Percentiles rank a stretch among this genome's conserved stretches.
Evolutionary conservation across 495 filamentous ascomycete species (phyloP).

Genomic region (Stereocaulon alpinum): DNA sequence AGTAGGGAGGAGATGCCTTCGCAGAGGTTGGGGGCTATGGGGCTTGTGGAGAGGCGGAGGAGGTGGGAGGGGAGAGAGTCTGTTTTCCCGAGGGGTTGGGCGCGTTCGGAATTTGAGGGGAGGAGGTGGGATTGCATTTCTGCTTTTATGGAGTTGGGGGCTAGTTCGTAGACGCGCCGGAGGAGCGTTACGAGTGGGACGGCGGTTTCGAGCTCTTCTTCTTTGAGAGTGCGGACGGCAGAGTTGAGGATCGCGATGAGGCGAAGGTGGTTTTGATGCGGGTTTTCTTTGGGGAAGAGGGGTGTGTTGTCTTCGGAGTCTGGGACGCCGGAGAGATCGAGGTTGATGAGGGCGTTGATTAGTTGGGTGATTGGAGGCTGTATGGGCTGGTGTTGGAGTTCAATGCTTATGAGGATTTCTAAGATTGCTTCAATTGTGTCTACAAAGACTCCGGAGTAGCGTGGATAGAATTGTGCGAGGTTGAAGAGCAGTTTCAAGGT

Average conservation of each 20-base stretch:
- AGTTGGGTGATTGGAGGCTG: constrained; percentile 52
- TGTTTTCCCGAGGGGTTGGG: constrained; percentile 63
- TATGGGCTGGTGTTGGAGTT: constrained; percentile 46
- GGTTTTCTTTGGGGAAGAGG: constrained; percentile 58
- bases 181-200: constrained; percentile 65
- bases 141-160: constrained; percentile 50
- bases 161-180: constrained; percentile 59
- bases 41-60: constrained; percentile 67
- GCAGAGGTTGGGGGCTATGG: constrained; percentile 56
- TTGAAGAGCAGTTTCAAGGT: constrained; percentile 87
- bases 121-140: constrained; percentile 60
- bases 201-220: constrained; percentile 58
- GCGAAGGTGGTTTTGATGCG: constrained; percentile 51
- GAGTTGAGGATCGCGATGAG: constrained; percentile 65
- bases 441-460: constrained; percentile 49
- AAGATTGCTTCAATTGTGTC: constrained; percentile 60
- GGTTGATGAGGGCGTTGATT: constrained; percentile 70
- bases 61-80: constrained; percentile 67
- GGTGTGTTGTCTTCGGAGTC: constrained; percentile 24
- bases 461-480: constrained; percentile 59
- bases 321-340: constrained; percentile 46
- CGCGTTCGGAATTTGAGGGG: constrained; percentile 71
- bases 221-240: constrained; percentile 46
- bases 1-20: constrained; percentile 68
- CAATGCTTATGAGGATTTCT: constrained; percentile 52